Evolutionary conservation across 1,284 basidiomycete species (phyloP), one percentile per base, ranked within the genome.

Genomic region (Fomes fomentarius): DNA sequence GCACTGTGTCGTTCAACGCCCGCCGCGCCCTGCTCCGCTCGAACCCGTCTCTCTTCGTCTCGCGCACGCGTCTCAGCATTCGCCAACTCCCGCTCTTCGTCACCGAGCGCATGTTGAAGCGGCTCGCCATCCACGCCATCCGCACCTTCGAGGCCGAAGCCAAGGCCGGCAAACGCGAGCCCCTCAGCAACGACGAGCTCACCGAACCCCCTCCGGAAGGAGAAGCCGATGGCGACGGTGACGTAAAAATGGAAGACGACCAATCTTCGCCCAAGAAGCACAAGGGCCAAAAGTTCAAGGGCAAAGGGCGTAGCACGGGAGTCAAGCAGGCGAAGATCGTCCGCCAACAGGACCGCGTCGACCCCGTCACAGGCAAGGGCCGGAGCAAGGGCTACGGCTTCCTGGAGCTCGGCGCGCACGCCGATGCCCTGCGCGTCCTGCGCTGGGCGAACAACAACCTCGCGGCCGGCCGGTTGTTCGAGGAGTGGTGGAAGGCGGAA

Each of bases 331-430:
- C 88, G 37, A 98, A 99, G 76, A 87, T 99, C 55, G 87, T 98
- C 11, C 85, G 94, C 14, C 87, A 93, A 69, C 77, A 80, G 22
- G 96, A 97, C 61, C 88, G 94, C 19, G 79, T 96, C 47, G 96
- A 99, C 69, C 79, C 91, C 0, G 71, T 95, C 28, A 96, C 92
- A 0, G 93, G 91, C 2, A 85, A 91, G 62, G 94, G 94, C 2
- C 82, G 90, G 51, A 93, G 89, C 62, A 93, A 91, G 68, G 96
- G 96, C 0, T 99, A 98, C 66, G 97, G 96, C 14, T 99, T 99
- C 76, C 69, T 99, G 37, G 96, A 99, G 76, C 85, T 98, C 83
- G 77, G 85, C 34, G 82, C 76, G 24, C 96, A 98, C 69, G 84
- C 88, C 10, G 94, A 98, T 67, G 94, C 96, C 2, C 77, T 99